Evolutionary conservation across 129 eudicot species (phyloP).

Genomic region (Kitagawia praeruptora): DNA sequence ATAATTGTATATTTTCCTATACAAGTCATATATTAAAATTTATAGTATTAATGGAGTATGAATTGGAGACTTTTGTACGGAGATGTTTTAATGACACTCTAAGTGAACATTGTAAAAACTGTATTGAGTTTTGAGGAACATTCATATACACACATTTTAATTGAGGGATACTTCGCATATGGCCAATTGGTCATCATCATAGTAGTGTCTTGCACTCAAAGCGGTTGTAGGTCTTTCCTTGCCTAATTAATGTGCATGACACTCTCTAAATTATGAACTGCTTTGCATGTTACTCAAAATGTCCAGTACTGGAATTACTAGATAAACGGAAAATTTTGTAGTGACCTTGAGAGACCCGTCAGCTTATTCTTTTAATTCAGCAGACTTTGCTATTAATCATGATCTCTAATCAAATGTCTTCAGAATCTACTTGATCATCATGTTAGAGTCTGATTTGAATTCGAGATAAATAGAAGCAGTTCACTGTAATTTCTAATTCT

Average conservation of each 20-base stretch:
- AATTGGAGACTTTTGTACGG: background rate
- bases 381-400: background rate
- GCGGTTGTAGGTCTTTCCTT: background rate
- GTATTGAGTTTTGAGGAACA: background rate
- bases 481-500: background rate
- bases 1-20: background rate
- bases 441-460: background rate
- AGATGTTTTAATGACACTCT: background rate
- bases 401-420: background rate
- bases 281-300: background rate
- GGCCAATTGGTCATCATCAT: background rate
- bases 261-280: background rate
- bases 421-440: background rate
- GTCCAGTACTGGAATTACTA: background rate
- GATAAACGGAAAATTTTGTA: background rate
- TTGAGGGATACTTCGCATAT: background rate
- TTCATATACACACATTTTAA: background rate
- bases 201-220: background rate
- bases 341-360: background rate
- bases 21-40: background rate
- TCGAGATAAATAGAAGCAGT: background rate
- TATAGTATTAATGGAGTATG: background rate
- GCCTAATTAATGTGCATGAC: background rate
- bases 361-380: background rate
- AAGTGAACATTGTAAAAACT: background rate